A percentile compares a stretch with the other conserved stretches of the same genome.
Evolutionary conservation across 495 filamentous ascomycete species (phyloP).

Genomic region (Bombardia bombarda): DNA sequence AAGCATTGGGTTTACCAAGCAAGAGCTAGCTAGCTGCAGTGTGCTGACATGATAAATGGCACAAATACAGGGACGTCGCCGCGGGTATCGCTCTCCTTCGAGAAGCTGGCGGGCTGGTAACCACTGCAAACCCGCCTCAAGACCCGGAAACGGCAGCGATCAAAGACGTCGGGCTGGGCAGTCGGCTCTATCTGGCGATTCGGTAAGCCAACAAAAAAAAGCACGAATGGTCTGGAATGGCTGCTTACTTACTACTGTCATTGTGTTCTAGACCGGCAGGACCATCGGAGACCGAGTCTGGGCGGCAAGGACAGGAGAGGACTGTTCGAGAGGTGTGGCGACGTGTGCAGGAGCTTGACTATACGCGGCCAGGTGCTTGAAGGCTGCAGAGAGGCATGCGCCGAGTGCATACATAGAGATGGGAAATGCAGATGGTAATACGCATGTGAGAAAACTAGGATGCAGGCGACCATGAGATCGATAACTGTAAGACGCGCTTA

Average conservation of each 20-base stretch:
- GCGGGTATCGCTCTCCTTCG: conserved; percentile 69
- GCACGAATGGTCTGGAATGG: too few species aligned
- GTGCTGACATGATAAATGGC: not conserved
- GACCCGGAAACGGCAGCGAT: conserved; percentile 46
- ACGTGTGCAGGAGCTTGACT: conserved; percentile 52
- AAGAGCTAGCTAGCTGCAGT: not conserved
- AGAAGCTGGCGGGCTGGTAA: conserved; percentile 64
- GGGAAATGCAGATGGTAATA: too few species aligned
- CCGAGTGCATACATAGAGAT: too few species aligned
- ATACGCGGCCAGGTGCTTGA: conserved; percentile 39
- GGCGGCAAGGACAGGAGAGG: conserved; percentile 54
- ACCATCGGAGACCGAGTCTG: conserved; percentile 49
- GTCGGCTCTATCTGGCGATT: conserved; percentile 58
- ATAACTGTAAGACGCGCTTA: too few species aligned
- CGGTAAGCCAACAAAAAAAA: too few species aligned
- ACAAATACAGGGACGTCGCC: conserved; percentile 59
- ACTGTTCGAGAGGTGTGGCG: conserved; percentile 62
- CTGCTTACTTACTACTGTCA: conserved; percentile 1
- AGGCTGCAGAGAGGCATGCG: too few species aligned
- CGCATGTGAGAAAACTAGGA: too few species aligned
- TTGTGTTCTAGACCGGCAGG: conserved; percentile 50
- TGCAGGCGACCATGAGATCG: too few species aligned
- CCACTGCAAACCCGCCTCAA: conserved; percentile 57
- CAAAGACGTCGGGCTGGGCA: conserved; percentile 48
- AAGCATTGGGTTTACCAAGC: not conserved